These are phyloP conservation scores for Mycosphaerella sp. DNA, from an alignment of 2,329 filamentous ascomycete species.

Conservation along the genomic window DNA sequence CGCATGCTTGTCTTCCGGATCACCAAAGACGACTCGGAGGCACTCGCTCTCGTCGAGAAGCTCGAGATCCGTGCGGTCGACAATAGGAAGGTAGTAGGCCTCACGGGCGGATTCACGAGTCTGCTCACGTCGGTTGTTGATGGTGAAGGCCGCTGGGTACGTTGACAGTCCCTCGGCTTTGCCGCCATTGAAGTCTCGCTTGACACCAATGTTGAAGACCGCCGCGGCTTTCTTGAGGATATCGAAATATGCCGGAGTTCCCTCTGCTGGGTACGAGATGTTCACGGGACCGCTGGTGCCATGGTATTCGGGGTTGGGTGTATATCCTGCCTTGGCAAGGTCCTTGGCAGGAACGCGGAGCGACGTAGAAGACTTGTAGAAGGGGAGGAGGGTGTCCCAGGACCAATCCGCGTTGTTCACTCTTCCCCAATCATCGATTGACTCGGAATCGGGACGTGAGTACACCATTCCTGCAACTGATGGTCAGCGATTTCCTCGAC, in stretches of 20 bases:
- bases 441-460: constrained; percentile 10
- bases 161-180: constrained; percentile 40
- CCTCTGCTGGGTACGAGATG: constrained; percentile 13
- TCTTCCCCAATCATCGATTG: constrained; percentile 15
- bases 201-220: constrained; percentile 35
- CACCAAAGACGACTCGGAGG: constrained; percentile 35
- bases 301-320: constrained; percentile 12
- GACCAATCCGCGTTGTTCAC: constrained; percentile 15
- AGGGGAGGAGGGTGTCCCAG: constrained; percentile 13
- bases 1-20: constrained; percentile 47
- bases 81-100: constrained; percentile 44
- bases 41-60: constrained; percentile 36
- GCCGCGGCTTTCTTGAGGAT: constrained; percentile 36
- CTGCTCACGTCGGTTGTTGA: constrained; percentile 34
- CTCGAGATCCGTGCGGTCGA: constrained; percentile 39
- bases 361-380: constrained; percentile 12
- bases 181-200: constrained; percentile 42
- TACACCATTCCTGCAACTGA: constrained; percentile 12
- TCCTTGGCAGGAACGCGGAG: constrained; percentile 6
- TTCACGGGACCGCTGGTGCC: constrained; percentile 15
- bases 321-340: constrained; percentile 3
- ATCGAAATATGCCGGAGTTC: constrained; percentile 7
- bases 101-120: constrained; percentile 43
- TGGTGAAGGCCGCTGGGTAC: constrained; percentile 37
- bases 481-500: not conserved